Conservation (phyloP, 164 flowering plant genomes). For the Vitis labrusca region DNA sequence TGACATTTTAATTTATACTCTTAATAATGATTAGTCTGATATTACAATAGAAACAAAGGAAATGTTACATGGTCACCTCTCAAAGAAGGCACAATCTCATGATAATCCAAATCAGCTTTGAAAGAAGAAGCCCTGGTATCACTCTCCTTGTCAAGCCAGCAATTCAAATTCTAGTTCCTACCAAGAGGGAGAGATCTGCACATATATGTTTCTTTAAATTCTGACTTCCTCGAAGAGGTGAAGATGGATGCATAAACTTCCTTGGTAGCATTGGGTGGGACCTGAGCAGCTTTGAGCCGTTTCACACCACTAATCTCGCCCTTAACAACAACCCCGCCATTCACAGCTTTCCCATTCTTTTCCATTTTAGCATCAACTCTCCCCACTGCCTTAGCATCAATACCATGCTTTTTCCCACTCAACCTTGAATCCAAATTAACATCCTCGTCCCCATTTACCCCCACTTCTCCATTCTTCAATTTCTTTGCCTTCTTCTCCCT, state of each 20-base stretch:
- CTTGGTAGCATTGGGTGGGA: conserved; percentile 72
- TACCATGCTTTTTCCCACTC: conserved; percentile 59
- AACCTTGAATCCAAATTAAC: conserved; percentile 20
- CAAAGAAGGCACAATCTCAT: neutral
- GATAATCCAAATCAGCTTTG: no score
- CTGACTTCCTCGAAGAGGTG: conserved; percentile 78
- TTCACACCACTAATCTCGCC: conserved; percentile 33
- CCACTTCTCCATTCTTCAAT: conserved; percentile 40
- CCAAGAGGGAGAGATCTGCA: conserved; percentile 97
- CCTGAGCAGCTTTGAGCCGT: conserved; percentile 61
- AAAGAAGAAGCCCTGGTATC: no score
- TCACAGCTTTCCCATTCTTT: conserved; percentile 33
- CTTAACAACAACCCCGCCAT: conserved; percentile 26
- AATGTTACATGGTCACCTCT: neutral
- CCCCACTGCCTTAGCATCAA: conserved; percentile 30
- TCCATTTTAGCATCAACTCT: conserved; percentile 33
- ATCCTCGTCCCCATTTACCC: conserved; percentile 19
- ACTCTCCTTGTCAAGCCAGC: no score
- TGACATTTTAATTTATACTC: no score
- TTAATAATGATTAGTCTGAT: no score
- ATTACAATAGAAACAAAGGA: neutral
- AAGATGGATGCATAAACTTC: conserved; percentile 90
- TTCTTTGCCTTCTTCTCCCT: conserved; percentile 67
- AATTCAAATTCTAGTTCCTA: conserved; percentile 43
- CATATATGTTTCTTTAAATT: conserved; percentile 77